Percentiles rank a stretch among this genome's conserved stretches.
phyloP scores from a whole-genome alignment of 257 asterid species.

The Capsicum chinense region DNA sequence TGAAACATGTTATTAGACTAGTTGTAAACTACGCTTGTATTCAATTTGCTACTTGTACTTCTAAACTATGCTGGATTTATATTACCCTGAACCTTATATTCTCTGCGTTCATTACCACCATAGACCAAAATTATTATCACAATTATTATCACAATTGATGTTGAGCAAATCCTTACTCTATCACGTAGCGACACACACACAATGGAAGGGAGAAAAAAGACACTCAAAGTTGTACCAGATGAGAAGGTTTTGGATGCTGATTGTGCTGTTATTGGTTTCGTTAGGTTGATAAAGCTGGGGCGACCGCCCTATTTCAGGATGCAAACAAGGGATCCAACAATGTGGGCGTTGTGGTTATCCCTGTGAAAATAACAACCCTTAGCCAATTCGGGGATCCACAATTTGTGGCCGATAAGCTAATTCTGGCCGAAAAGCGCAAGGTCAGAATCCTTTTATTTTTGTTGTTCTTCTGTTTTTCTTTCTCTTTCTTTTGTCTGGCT shows the following conservation, averaged over 20 bases:
- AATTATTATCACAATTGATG: background rate
- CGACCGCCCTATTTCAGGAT: slow-evolving; percentile 79
- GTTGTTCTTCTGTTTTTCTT: slow-evolving; percentile 14
- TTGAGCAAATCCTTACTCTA: background rate
- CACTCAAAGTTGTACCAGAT: too few species aligned
- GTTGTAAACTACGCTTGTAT: too few species aligned
- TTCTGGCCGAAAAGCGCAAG: slow-evolving; percentile 88
- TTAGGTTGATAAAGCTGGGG: slow-evolving; percentile 95
- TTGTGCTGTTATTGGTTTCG: slow-evolving; percentile 24
- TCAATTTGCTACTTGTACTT: background rate
- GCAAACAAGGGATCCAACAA: slow-evolving; percentile 65
- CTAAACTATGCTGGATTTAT: background rate
- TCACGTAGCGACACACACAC: background rate
- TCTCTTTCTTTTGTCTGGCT: background rate
- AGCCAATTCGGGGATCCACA: slow-evolving; percentile 83
- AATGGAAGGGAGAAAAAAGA: too few species aligned
- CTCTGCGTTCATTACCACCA: background rate
- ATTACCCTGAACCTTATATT: background rate
- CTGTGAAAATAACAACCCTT: slow-evolving; percentile 69
- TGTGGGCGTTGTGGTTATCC: slow-evolving; percentile 84
- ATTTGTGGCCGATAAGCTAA: slow-evolving; percentile 86
- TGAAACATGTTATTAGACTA: too few species aligned
- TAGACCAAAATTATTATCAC: background rate
- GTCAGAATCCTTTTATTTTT: slow-evolving; percentile 38
- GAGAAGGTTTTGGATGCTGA: slow-evolving; percentile 12